Conservation (phyloP, 2,329 filamentous ascomycete genomes). For the Pyrenophora tritici-repentis region DNA sequence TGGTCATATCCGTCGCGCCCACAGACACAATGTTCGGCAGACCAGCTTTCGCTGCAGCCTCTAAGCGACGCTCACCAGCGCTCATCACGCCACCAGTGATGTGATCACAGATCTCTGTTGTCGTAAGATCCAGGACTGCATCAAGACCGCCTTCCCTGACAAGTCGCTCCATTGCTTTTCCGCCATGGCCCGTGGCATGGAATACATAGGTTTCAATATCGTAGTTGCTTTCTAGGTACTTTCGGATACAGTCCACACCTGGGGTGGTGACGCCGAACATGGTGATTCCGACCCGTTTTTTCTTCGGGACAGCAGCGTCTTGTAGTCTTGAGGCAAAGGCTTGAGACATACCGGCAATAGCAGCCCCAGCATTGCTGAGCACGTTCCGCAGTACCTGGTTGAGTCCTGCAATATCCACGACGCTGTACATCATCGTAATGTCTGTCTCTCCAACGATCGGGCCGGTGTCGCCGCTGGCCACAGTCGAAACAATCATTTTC, state of each 20-base stretch:
- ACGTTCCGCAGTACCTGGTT: constrained; percentile 64
- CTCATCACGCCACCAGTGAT: constrained; percentile 67
- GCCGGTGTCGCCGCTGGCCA: constrained; percentile 68
- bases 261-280: constrained; percentile 79
- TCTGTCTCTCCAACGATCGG: constrained; percentile 71
- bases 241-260: constrained; percentile 61
- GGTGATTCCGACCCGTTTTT: constrained; percentile 65
- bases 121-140: constrained; percentile 72
- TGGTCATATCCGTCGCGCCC: constrained; percentile 57
- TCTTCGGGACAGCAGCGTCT: constrained; percentile 13
- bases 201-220: constrained; percentile 67
- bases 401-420: constrained; percentile 71
- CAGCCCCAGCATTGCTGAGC: constrained; percentile 66
- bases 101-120: constrained; percentile 68
- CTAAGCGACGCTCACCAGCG: constrained; percentile 62
- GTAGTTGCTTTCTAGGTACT: constrained; percentile 49
- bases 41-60: constrained; percentile 60
- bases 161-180: constrained; percentile 70
- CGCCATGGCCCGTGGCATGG: constrained; percentile 71
- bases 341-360: constrained; percentile 63
- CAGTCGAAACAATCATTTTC: constrained; percentile 72
- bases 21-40: constrained; percentile 62
- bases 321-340: constrained; percentile 45
- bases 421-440: constrained; percentile 71
- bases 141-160: constrained; percentile 63